phyloP scores from a whole-genome alignment of 2,329 filamentous ascomycete species.

The Corniculantispora saksenae region DNA sequence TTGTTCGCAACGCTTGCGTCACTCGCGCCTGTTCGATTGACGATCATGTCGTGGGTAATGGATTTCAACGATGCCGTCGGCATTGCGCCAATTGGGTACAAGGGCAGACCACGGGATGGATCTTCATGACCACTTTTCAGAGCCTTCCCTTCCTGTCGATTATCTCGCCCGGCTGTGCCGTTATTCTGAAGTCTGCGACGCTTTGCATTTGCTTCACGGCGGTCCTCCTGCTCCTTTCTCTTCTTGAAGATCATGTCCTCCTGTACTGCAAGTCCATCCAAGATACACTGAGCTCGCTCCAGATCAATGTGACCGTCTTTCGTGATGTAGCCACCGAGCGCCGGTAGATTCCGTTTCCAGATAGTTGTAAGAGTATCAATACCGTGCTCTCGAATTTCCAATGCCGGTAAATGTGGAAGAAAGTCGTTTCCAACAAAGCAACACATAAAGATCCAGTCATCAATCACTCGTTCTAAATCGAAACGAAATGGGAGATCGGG shows the following conservation, averaged over 20 bases:
- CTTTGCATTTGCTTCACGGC: slow-evolving; percentile 76
- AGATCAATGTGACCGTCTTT: slow-evolving; percentile 93
- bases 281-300: slow-evolving; percentile 80
- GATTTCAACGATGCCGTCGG: slow-evolving; percentile 54
- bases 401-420: slow-evolving; percentile 90
- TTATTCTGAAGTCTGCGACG: slow-evolving; percentile 70
- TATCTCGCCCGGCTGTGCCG: slow-evolving; percentile 25
- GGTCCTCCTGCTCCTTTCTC: slow-evolving; percentile 82
- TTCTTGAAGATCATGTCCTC: slow-evolving; percentile 92
- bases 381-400: slow-evolving; percentile 95
- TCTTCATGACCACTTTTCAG: slow-evolving; percentile 35
- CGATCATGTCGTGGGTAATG: slow-evolving; percentile 84
- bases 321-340: slow-evolving; percentile 94
- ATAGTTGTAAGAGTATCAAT: slow-evolving; percentile 97
- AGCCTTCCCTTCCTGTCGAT: slow-evolving; percentile 24
- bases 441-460: slow-evolving; percentile 99
- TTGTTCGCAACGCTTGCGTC: slow-evolving; percentile 85
- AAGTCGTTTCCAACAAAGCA: slow-evolving; percentile 99
- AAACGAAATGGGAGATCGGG: slow-evolving; percentile 83
- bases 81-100: slow-evolving; percentile 49
- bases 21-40: slow-evolving; percentile 67
- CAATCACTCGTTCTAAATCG: slow-evolving; percentile 89
- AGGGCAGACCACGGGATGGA: slow-evolving; percentile 32
- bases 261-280: slow-evolving; percentile 85
- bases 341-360: slow-evolving; percentile 88